Conservation (phyloP, 371 early-diverging fungal genomes). For the Mucor plumbeus region DNA sequence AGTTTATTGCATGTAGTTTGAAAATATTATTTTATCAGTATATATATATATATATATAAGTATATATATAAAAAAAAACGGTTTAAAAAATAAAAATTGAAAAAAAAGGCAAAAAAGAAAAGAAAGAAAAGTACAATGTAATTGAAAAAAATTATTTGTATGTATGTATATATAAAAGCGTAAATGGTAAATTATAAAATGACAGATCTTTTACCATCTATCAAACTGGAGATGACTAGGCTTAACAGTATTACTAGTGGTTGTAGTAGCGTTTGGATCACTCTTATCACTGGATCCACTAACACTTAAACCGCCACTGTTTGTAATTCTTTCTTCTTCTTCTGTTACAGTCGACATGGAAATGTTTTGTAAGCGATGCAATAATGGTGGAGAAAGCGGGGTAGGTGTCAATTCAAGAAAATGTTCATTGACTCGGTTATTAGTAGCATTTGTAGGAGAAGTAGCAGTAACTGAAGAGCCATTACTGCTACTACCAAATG, state of each 20-base stretch:
- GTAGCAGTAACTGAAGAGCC: neutral
- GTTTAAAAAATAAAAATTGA: too few species aligned
- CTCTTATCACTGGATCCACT: conserved; percentile 15
- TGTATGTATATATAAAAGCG: neutral
- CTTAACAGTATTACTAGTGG: neutral
- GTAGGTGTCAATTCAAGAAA: conserved; percentile 20
- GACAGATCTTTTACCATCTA: conserved; percentile 13
- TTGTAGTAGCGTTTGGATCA: neutral
- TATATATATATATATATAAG: too few species aligned
- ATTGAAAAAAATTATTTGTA: neutral
- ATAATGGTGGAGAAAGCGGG: conserved; percentile 20
- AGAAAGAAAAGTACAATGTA: too few species aligned
- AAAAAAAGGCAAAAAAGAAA: too few species aligned
- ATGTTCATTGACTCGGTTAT: conserved; percentile 14
- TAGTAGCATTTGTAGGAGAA: conserved; percentile 4
- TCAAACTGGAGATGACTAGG: conserved; percentile 13
- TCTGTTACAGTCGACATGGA: conserved; percentile 20
- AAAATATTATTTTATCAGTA: too few species aligned
- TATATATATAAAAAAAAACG: too few species aligned
- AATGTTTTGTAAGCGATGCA: conserved; percentile 16
- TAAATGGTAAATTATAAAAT: neutral
- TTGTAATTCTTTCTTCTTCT: conserved; percentile 10
- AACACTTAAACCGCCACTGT: neutral
- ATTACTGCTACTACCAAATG: conserved; percentile 7
- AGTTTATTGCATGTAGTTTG: too few species aligned